Conservation (phyloP, 1,284 basidiomycete genomes). For the Pulchroboletus neoregius region DNA sequence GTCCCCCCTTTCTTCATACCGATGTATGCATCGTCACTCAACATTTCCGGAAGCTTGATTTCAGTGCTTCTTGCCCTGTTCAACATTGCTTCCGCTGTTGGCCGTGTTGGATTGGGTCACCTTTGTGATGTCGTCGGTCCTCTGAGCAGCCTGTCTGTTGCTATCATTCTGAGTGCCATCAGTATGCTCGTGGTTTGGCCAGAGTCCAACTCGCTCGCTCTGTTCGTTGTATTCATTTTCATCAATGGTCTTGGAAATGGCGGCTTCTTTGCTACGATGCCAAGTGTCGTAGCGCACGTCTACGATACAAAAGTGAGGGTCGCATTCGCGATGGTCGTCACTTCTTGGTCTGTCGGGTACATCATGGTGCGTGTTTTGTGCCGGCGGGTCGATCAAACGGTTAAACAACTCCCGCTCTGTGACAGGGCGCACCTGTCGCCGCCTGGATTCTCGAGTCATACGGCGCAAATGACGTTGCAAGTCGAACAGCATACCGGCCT, state of each 20-base stretch:
- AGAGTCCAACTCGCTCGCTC: slow-evolving; percentile 29
- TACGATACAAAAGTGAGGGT: slow-evolving; percentile 28
- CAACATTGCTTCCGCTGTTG: slow-evolving; percentile 34
- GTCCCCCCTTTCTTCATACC: slow-evolving; percentile 38
- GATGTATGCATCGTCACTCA: slow-evolving; percentile 33
- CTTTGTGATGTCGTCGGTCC: slow-evolving; percentile 34
- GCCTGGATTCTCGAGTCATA: slow-evolving; percentile 32
- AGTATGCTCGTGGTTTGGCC: slow-evolving; percentile 36
- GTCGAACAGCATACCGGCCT: slow-evolving; percentile 25
- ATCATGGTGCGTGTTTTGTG: slow-evolving; percentile 20
- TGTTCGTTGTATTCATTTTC: slow-evolving; percentile 31
- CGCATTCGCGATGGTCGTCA: slow-evolving; percentile 34
- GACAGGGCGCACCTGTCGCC: slow-evolving; percentile 23
- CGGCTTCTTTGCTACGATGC: slow-evolving; percentile 36
- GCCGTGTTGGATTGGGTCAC: slow-evolving; percentile 30
- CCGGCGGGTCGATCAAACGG: not conserved
- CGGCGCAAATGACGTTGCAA: slow-evolving; percentile 20
- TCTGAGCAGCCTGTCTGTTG: slow-evolving; percentile 25
- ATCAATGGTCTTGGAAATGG: slow-evolving; percentile 33
- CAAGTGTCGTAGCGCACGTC: slow-evolving; percentile 31
- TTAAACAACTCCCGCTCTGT: not conserved
- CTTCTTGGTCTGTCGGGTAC: slow-evolving; percentile 32
- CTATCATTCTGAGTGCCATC: slow-evolving; percentile 28
- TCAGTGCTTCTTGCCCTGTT: slow-evolving; percentile 32
- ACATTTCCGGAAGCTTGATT: slow-evolving; percentile 24